Evolutionary conservation across 192 early-diverging fungal species (phyloP), one percentile per base, ranked within the genome.

Genomic region (Jimgerdemannia flammicorona): DNA sequence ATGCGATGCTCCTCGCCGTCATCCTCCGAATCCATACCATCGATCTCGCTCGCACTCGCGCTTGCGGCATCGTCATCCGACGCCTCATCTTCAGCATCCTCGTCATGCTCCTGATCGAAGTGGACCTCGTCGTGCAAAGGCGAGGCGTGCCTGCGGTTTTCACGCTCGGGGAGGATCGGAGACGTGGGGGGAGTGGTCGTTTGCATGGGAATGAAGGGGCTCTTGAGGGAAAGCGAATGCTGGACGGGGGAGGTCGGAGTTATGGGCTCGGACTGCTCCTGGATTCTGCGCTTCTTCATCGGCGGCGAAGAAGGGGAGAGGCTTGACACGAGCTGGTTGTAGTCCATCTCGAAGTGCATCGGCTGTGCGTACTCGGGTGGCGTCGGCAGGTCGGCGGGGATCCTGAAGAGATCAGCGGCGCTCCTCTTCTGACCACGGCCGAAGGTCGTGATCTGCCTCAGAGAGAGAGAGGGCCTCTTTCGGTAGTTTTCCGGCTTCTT

Each of bases 141-240:
- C 69, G 75, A 81, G 2, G 80, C 77, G 68, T 81, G 80, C 73
- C 78, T 81, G 42, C 80, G 80, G 18, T 70, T 69, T 43, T 81
- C 76, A 72, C 73, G 76, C 59, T 70, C 80, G 44, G 80, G 80
- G 44, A 77, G 80, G 1, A 77, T 77, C 43, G 80, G 80, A 11
- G 80, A 81, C 14, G 80, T 77, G 44, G 78, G 80, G 17, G 80
- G 80, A 7, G 80, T 78, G 54, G 70, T 75, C 78, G 78, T 81
- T 67, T 77, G 78, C 29, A 77, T 72, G 40, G 80, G 29, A 49
- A 44, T 64, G 29, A 70, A 71, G 54, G 17, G 6, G 14, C 14
- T 7, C 49, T 59, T 59, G 49, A 59, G 49, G 49, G 49, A 59
- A 59, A 64, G 19, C 59, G 54, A 64, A 40, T 19, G 49, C 19